Percentiles rank a stretch among this genome's conserved stretches.
Evolutionary conservation across 2,329 filamentous ascomycete genomes (phyloP).

Genomic region (Fusarium acutatum): DNA sequence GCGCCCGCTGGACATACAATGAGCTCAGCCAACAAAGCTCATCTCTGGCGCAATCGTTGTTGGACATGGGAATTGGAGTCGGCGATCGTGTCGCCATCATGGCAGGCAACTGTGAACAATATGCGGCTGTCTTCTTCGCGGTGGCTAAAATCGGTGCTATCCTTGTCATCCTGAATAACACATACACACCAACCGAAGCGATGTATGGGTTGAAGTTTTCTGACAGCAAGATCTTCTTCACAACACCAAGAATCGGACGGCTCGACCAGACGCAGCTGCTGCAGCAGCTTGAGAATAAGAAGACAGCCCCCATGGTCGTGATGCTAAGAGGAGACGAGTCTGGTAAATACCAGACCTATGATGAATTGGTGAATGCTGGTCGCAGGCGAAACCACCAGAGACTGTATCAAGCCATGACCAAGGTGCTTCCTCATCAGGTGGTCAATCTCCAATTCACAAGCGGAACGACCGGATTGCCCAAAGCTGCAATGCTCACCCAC

Average conservation of each 20-base stretch:
- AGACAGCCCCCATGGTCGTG: conserved; percentile 60
- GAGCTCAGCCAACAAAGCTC: conserved; percentile 70
- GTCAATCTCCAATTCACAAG: conserved; percentile 80
- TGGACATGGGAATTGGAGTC: conserved; percentile 71
- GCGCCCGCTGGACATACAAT: conserved; percentile 76
- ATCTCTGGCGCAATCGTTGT: conserved; percentile 69
- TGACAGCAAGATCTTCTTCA: conserved; percentile 77
- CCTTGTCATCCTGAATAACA: conserved; percentile 83
- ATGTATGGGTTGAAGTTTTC: conserved; percentile 76
- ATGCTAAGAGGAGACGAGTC: conserved; percentile 65
- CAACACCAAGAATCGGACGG: conserved; percentile 72
- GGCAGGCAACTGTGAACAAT: conserved; percentile 83
- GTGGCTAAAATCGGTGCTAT: conserved; percentile 73
- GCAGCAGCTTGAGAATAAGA: conserved; percentile 56
- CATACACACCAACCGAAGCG: conserved; percentile 78
- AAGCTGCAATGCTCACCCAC: conserved; percentile 79
- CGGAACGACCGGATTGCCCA: conserved; percentile 77
- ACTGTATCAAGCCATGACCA: conserved; percentile 61
- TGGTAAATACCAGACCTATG: conserved; percentile 66
- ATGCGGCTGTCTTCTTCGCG: conserved; percentile 79
- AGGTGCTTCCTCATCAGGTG: conserved; percentile 70
- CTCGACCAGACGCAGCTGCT: conserved; percentile 71
- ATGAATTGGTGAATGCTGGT: conserved; percentile 64
- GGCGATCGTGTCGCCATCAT: conserved; percentile 80
- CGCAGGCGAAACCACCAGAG: conserved; percentile 56